Base-by-base conservation (phyloP, 805 yeast species). In the Wickerhamomyces chambardii region DNA sequence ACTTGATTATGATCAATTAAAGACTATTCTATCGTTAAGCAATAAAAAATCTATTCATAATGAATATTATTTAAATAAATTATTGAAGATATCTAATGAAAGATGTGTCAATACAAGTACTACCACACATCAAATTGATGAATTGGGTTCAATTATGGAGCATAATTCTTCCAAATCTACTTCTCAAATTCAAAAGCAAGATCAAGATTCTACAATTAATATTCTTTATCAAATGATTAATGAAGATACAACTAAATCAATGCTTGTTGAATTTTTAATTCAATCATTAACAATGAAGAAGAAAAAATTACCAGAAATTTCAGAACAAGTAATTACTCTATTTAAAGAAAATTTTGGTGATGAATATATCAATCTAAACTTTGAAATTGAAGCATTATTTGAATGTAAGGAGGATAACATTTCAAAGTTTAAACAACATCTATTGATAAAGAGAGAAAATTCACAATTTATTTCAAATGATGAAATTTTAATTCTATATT, bases 351-450 rank as follows among this genome's bases (percentile, higher is more conserved):
- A 38, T 4, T 32, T 47, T 15, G 28, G 36, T 10, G 22, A 35
- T 6, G 42, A 43, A 21, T 32, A 41, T 24, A 46, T 47, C 25
- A 43, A 38, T 21, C 39, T 36, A 28, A 43, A 50, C 29, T 36
- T 43, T 24, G 53, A 51, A 25, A 31, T 57, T 21, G 37, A 44
- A 17, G 47, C 59, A n/a, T 32, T 58, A 19, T 48, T 57, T 34
- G 44, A 51, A 26, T 56, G 61, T 22, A 40, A 44, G 2, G 58
- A 54, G 17, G 34, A 31, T 3, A 49, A 50, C 28, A 51, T 51
- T 25, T 39, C 34, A 5, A 39, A 36, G 15, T 48, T 48, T 35
- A 40, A 48, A 39, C 40, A 36, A 21, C 38, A 41, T 31, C 16
- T 44, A 42, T 35, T 53, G 42, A 29, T 44, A 41, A 26, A 43